Conservation (phyloP, 139 green algal species). For the Chlorella sorokiniana region DNA sequence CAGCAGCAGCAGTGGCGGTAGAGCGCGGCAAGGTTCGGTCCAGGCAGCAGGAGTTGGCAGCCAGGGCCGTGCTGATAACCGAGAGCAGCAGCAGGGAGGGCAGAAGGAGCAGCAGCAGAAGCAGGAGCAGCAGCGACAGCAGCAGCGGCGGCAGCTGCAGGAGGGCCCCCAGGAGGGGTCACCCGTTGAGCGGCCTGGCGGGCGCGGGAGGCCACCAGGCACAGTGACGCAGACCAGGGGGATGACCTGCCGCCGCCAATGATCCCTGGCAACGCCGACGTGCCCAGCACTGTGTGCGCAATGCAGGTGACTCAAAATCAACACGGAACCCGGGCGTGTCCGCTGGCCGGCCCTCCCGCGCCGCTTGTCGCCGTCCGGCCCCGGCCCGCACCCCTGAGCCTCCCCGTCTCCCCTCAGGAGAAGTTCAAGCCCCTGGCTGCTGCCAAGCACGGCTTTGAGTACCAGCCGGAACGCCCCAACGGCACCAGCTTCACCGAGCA, state of each 20-base stretch:
- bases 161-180: too few species aligned
- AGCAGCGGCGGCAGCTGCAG: not conserved
- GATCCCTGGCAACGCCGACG: conserved; percentile 21
- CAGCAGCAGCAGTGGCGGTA: not conserved
- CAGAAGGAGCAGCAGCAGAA: not conserved
- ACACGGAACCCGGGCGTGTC: not conserved
- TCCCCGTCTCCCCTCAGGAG: conserved; percentile 6
- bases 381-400: not conserved
- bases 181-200: too few species aligned
- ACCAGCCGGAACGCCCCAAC: not conserved
- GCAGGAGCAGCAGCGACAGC: not conserved
- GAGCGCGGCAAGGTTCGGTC: too few species aligned
- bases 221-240: not conserved
- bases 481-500: not conserved
- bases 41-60: too few species aligned
- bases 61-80: too few species aligned
- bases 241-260: conserved; percentile 6
- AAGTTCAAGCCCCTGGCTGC: not conserved
- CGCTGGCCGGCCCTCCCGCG: not conserved
- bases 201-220: not conserved
- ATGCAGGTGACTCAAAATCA: too few species aligned
- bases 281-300: conserved; percentile 12
- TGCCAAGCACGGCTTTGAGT: not conserved
- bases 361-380: too few species aligned
- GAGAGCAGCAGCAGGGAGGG: not conserved